A percentile compares a stretch with the other conserved stretches of the same genome.
These are phyloP conservation scores for Delitschia confertaspora DNA, from an alignment of 495 filamentous ascomycete species.

Conservation along the genomic window DNA sequence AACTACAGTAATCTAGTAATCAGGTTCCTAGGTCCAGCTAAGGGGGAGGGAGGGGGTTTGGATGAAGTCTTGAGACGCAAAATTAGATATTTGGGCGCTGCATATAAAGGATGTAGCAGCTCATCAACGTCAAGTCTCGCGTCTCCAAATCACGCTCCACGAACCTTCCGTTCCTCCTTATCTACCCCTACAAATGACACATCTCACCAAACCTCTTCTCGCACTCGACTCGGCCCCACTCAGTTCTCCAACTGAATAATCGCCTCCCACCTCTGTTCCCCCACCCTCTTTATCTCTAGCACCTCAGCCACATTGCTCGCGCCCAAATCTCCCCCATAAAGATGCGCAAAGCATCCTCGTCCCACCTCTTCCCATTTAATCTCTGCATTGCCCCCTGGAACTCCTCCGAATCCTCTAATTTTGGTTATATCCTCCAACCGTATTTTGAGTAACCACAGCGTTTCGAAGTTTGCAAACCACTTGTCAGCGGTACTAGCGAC, in stretches of 20 bases:
- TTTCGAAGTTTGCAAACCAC: slow-evolving; percentile 8
- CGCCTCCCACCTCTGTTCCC: slow-evolving; percentile 10
- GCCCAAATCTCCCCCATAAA: slow-evolving; percentile 27
- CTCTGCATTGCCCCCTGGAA: slow-evolving; percentile 3
- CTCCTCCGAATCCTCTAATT: slow-evolving; percentile 4
- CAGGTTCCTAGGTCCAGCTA: no score
- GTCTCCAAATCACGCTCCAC: no score
- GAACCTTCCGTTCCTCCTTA: no score
- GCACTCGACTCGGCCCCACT: no score
- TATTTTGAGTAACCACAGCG: slow-evolving; percentile 18
- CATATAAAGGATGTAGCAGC: no score
- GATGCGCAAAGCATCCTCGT: slow-evolving; percentile 22
- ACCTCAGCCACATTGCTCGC: slow-evolving; percentile 24
- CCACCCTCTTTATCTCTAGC: slow-evolving; percentile 20
- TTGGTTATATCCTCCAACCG: slow-evolving; percentile 3
- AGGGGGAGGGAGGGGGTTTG: no score
- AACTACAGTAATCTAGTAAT: no score
- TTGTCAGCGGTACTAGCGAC: slow-evolving; percentile 10
- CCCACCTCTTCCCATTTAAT: slow-evolving; percentile 21
- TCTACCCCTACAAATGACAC: no score
- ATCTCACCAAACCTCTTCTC: no score
- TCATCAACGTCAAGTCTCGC: no score
- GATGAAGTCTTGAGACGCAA: no score
- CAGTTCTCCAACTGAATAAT: slow-evolving; percentile 16
- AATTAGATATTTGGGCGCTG: no score